Percentiles rank a stretch among this genome's conserved stretches.
phyloP scores from a whole-genome alignment of 2,329 filamentous ascomycete species.

The Arachnomyces sp. region DNA sequence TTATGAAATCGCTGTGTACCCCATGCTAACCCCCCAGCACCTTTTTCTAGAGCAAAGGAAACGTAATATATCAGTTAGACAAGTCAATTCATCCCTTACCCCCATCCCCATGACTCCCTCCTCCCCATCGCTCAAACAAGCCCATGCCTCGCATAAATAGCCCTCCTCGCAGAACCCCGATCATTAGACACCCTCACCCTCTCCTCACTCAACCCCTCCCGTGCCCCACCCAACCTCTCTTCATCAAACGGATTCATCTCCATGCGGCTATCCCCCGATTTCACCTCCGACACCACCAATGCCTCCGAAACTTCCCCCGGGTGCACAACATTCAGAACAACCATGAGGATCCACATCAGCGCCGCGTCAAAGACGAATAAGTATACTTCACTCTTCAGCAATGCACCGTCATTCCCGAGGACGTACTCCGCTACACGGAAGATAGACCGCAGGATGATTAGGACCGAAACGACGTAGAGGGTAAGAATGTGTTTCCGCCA shows the following conservation, averaged over 20 bases:
- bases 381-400: constrained; percentile 14
- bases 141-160: constrained; percentile 9
- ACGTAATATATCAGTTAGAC: too few relatives aligned
- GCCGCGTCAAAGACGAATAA: constrained; percentile 16
- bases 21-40: too few relatives aligned
- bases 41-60: too few relatives aligned
- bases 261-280: background rate
- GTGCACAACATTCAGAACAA: constrained; percentile 8
- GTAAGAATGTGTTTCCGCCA: constrained; percentile 5
- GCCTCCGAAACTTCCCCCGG: constrained; percentile 7
- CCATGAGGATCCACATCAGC: constrained; percentile 13
- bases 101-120: too few relatives aligned
- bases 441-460: constrained; percentile 15
- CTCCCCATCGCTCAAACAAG: too few relatives aligned
- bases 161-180: constrained; percentile 3
- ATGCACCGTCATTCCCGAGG: constrained; percentile 11
- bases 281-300: constrained; percentile 1
- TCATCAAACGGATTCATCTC: constrained; percentile 3
- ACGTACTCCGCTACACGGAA: constrained; percentile 16
- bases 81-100: too few relatives aligned
- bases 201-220: background rate
- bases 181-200: background rate
- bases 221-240: background rate
- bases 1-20: too few relatives aligned
- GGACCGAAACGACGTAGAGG: constrained; percentile 9